These are phyloP conservation scores for Melastoma malabathricum DNA, from an alignment of 345 rosid species.

Conservation along the genomic window DNA sequence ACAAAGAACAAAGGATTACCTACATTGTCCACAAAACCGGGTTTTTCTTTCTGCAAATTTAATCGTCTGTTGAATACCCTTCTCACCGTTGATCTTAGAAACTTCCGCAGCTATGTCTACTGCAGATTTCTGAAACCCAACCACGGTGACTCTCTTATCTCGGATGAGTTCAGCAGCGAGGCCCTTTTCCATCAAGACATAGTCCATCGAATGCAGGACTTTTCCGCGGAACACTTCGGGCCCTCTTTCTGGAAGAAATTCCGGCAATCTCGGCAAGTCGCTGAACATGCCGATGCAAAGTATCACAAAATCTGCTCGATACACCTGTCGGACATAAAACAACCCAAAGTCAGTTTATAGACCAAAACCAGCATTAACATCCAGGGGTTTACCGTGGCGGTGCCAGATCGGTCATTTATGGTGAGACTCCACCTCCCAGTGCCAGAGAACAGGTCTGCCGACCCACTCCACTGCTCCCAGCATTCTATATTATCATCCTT, in stretches of 20 bases:
- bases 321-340: conserved; percentile 9
- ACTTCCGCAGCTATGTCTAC: conserved; percentile 21
- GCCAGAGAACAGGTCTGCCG: conserved; percentile 12
- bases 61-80: too few species aligned
- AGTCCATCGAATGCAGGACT: conserved; percentile 30
- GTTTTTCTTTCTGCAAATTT: too few species aligned
- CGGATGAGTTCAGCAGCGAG: conserved; percentile 10
- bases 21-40: neutral
- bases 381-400: too few species aligned
- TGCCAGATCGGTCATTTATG: conserved; percentile 7
- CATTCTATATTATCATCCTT: conserved; percentile 8
- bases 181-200: conserved; percentile 14
- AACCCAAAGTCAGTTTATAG: too few species aligned
- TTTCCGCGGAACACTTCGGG: conserved; percentile 19
- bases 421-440: conserved; percentile 24
- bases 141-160: conserved; percentile 14
- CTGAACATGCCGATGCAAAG: conserved; percentile 25
- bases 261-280: conserved; percentile 18
- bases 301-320: conserved; percentile 24
- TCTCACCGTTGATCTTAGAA: conserved; percentile 14
- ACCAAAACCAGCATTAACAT: too few species aligned
- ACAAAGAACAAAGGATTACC: neutral
- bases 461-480: conserved; percentile 24
- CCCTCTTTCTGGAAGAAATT: conserved; percentile 18
- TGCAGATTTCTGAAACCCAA: conserved; percentile 30